Conservation (phyloP, 768 basidiomycete species). For the Tylopilus rubrobrunneus region DNA sequence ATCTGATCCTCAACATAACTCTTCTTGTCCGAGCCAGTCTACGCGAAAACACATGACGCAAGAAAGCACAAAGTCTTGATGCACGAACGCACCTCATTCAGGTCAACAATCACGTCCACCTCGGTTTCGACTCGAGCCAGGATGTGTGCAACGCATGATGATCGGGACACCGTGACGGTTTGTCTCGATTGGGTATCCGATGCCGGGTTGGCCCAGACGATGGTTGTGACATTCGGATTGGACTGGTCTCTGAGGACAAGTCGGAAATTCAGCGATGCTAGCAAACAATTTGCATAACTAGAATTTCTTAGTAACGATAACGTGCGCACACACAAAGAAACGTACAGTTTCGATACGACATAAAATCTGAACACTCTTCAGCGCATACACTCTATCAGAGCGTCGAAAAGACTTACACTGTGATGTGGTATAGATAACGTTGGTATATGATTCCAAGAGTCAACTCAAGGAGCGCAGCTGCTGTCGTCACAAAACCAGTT, state of each 20-base stretch:
- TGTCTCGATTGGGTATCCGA: background rate
- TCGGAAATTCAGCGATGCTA: slow-evolving; percentile 17
- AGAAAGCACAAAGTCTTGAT: background rate
- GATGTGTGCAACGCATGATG: background rate
- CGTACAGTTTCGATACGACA: slow-evolving; percentile 15
- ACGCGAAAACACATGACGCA: background rate
- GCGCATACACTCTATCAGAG: too few relatives aligned
- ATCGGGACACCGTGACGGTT: background rate
- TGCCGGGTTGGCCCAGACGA: slow-evolving; percentile 4
- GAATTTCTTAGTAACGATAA: too few relatives aligned
- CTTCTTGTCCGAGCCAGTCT: background rate
- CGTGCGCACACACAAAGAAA: too few relatives aligned
- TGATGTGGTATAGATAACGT: slow-evolving; percentile 5
- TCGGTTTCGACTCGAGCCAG: background rate
- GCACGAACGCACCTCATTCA: background rate
- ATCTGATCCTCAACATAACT: background rate
- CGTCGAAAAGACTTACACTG: slow-evolving; percentile 12
- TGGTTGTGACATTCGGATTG: background rate
- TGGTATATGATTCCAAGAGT: slow-evolving; percentile 7
- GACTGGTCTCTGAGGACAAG: slow-evolving; percentile 4
- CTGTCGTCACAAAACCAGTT: slow-evolving; percentile 22
- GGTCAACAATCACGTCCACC: background rate
- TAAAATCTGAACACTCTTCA: slow-evolving; percentile 4
- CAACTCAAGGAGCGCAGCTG: slow-evolving; percentile 16
- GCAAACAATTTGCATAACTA: slow-evolving; percentile 18